A percentile compares a stretch with the other conserved stretches of the same genome.
These are phyloP conservation scores for Rugonectria rugulosa DNA, from an alignment of 2,329 filamentous ascomycete species.

Conservation along the genomic window DNA sequence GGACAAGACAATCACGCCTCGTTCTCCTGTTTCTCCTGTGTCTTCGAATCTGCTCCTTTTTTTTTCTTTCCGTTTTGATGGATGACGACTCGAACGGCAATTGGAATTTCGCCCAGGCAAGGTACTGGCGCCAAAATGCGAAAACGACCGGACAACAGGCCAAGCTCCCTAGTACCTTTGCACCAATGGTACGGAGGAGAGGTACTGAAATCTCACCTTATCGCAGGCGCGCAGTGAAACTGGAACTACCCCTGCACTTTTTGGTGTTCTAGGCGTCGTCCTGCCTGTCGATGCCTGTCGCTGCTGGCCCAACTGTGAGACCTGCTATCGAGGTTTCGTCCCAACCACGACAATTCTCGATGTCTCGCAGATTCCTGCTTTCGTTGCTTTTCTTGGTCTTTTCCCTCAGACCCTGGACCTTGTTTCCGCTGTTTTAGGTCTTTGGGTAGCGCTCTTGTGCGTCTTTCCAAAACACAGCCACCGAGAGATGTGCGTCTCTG, in stretches of 20 bases:
- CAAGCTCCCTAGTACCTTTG: constrained; percentile 13
- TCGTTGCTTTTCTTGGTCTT: neutral
- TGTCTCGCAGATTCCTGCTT: constrained; percentile 5
- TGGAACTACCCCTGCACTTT: constrained; percentile 18
- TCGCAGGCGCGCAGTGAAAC: constrained; percentile 28
- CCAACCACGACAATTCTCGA: neutral
- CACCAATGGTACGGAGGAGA: neutral
- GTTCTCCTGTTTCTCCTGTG: no score
- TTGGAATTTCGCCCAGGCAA: no score
- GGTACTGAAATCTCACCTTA: constrained; percentile 37
- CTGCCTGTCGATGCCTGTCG: constrained; percentile 15
- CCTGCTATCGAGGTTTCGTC: constrained; percentile 8
- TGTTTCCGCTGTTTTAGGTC: neutral
- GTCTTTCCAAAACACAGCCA: neutral
- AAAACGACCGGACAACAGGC: constrained; percentile 29
- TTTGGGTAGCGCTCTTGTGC: neutral
- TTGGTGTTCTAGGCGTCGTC: constrained; percentile 15
- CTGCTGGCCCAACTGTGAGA: constrained; percentile 9
- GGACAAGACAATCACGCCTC: no score
- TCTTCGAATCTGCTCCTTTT: no score
- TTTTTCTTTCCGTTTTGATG: no score
- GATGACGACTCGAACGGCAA: no score
- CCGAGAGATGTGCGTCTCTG: neutral
- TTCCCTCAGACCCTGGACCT: neutral
- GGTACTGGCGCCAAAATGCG: no score